Conservation (phyloP, 805 yeast genomes). For the Metschnikowia shivogae region DNA sequence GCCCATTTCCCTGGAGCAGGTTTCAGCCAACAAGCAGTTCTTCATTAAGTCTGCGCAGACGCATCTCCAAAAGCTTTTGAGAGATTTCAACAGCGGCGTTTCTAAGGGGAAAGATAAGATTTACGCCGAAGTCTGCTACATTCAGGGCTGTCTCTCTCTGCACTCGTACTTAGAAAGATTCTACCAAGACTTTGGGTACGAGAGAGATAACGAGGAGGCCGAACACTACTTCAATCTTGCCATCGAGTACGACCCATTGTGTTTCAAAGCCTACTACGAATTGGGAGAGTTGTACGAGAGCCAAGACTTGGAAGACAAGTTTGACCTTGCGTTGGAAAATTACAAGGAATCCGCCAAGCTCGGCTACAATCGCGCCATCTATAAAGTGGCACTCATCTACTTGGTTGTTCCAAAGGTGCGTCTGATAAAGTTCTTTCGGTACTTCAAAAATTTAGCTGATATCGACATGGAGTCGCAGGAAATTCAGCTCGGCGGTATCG, state of each 20-base stretch:
- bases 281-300: conserved; percentile 38
- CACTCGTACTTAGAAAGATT: conserved; percentile 28
- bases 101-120: conserved; percentile 11
- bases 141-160: conserved; percentile 37
- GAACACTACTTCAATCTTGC: conserved; percentile 30
- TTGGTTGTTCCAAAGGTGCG: conserved; percentile 33
- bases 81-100: conserved; percentile 24
- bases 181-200: conserved; percentile 36
- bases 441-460: conserved; percentile 34
- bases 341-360: conserved; percentile 37
- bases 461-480: conserved; percentile 33
- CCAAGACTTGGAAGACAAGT: conserved; percentile 26
- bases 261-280: conserved; percentile 32
- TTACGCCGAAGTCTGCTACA: conserved; percentile 31
- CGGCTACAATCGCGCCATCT: conserved; percentile 45
- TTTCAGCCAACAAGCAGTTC: conserved; percentile 27
- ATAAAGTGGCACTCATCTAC: conserved; percentile 35
- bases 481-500: conserved; percentile 33
- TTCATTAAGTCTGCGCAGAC: conserved; percentile 37
- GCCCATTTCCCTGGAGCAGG: conserved; percentile 27
- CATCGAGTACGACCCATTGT: conserved; percentile 28
- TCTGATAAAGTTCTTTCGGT: conserved; percentile 32
- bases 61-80: conserved; percentile 34
- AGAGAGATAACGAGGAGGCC: conserved; percentile 26
- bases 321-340: conserved; percentile 30